phyloP scores from a whole-genome alignment of 106 monocot species.

The Allium cepa region DNA sequence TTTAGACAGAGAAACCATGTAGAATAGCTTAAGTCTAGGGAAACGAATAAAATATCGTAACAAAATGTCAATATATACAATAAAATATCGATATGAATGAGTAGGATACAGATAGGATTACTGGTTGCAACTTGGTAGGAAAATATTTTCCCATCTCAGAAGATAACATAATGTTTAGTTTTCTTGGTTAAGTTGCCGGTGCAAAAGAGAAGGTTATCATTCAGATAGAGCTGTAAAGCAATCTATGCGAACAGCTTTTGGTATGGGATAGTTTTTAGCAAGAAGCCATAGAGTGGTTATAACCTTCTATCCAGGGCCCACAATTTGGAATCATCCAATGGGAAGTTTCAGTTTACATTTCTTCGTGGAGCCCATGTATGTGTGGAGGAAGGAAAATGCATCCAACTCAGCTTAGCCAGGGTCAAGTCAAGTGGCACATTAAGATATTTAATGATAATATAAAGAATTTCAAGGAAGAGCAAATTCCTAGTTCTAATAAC shows the following conservation, averaged over 20 bases:
- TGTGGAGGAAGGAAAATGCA: background rate
- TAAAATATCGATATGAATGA: background rate
- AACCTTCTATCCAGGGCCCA: background rate
- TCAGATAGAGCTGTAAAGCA: background rate
- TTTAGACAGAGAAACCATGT: background rate
- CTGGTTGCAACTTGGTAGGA: conserved; percentile 5
- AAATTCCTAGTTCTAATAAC: background rate
- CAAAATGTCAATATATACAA: background rate
- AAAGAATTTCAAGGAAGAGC: background rate
- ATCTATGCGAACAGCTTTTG: background rate
- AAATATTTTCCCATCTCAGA: background rate
- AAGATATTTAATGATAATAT: background rate
- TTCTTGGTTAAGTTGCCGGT: background rate
- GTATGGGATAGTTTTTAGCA: background rate
- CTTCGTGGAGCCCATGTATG: background rate
- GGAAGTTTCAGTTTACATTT: conserved; percentile 1
- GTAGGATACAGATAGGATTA: background rate
- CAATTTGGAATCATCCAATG: background rate
- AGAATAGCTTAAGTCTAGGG: background rate
- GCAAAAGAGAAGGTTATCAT: conserved; percentile 3
- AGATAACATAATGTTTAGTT: conserved; percentile 7
- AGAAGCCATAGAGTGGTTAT: background rate
- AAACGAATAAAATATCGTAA: background rate
- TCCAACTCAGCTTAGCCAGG: background rate
- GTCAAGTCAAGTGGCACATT: background rate